Percentiles rank a stretch among this genome's conserved stretches.
Conservation (phyloP, 2,329 filamentous ascomycete species). For the Sporothrix globosa region DNA sequence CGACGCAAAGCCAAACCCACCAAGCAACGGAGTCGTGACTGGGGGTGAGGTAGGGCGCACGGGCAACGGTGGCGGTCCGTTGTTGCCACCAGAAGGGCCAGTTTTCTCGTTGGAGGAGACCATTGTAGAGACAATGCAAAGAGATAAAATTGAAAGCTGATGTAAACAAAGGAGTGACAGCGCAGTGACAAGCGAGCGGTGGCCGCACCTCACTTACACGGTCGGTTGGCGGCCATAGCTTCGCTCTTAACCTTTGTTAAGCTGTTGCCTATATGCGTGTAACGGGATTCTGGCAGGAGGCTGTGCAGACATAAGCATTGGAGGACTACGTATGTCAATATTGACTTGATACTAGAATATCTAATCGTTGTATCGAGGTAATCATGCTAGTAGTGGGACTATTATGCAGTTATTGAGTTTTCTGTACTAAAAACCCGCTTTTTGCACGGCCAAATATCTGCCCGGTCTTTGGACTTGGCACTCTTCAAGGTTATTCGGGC, state of each 20-base stretch:
- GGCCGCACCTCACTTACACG: constrained; percentile 19
- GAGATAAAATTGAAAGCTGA: background rate
- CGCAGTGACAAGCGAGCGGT: background rate
- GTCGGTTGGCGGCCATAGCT: background rate
- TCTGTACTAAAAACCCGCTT: background rate
- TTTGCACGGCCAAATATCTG: constrained; percentile 10
- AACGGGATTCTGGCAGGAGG: background rate
- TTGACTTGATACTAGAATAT: background rate
- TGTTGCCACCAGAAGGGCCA: background rate
- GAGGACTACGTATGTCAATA: background rate
- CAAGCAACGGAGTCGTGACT: background rate
- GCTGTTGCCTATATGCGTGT: constrained; percentile 21
- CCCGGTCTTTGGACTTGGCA: background rate
- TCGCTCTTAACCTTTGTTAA: constrained; percentile 20
- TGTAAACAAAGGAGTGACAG: background rate
- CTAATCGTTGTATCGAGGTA: background rate
- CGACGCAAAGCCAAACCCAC: constrained; percentile 17
- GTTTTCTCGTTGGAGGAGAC: constrained; percentile 13
- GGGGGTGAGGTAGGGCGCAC: background rate
- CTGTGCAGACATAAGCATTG: background rate
- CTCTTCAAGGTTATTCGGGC: background rate
- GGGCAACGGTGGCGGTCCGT: constrained; percentile 18
- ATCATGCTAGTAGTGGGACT: background rate
- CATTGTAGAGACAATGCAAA: background rate
- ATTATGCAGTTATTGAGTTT: background rate